Evolutionary conservation across 2,329 filamentous ascomycete species (phyloP).

Genomic region (Stemphylium lycopersici): DNA sequence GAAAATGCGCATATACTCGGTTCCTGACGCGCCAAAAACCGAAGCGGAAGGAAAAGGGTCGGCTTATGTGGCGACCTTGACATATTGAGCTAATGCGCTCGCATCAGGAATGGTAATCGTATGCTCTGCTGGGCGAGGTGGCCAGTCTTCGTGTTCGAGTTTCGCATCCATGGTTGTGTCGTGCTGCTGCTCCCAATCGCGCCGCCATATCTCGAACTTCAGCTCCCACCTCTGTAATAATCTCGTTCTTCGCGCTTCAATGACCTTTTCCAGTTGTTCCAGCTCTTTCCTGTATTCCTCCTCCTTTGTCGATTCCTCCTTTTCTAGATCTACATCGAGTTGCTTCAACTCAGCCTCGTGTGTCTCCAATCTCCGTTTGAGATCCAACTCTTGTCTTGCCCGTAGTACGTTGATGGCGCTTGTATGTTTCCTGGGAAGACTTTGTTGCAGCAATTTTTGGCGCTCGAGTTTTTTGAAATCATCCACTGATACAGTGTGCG

Average conservation of each 20-base stretch:
- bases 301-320: conserved; percentile 44
- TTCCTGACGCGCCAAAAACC: background rate
- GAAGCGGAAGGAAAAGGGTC: background rate
- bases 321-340: conserved; percentile 41
- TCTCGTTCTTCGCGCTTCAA: conserved; percentile 41
- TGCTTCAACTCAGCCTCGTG: conserved; percentile 50
- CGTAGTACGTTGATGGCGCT: conserved; percentile 56
- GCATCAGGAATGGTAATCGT: conserved; percentile 24
- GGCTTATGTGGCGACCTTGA: conserved; percentile 18
- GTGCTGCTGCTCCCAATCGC: conserved; percentile 43
- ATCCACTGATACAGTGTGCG: conserved; percentile 52
- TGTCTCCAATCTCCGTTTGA: conserved; percentile 44
- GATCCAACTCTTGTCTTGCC: conserved; percentile 52
- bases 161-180: conserved; percentile 21
- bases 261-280: conserved; percentile 41
- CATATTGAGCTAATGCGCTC: conserved; percentile 29
- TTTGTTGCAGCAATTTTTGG: conserved; percentile 46
- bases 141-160: conserved; percentile 42
- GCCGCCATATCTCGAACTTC: conserved; percentile 48
- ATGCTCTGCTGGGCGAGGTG: conserved; percentile 22
- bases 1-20: background rate
- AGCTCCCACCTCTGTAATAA: conserved; percentile 49
- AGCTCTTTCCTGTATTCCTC: conserved; percentile 41
- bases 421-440: conserved; percentile 51
- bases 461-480: conserved; percentile 53